Conservation (phyloP, 2,329 filamentous ascomycete genomes). For the Colletotrichum zoysiae region DNA sequence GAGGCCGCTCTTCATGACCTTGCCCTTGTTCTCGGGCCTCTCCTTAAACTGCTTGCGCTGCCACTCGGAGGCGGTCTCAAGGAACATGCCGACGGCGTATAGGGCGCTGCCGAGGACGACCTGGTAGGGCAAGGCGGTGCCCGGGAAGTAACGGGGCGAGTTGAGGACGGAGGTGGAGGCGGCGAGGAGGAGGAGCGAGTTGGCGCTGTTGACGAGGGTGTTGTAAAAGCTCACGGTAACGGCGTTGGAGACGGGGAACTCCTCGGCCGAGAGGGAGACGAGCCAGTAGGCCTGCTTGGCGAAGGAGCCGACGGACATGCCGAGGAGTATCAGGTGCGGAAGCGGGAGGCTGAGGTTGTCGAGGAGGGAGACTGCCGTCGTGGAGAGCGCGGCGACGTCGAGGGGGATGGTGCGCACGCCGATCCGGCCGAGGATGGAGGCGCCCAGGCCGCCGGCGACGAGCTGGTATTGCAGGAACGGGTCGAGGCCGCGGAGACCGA, state of each 20-base stretch:
- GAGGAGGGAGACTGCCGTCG: slow-evolving; percentile 48
- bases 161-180: slow-evolving; percentile 57
- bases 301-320: slow-evolving; percentile 64
- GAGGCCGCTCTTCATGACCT: slow-evolving; percentile 53
- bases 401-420: slow-evolving; percentile 59
- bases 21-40: slow-evolving; percentile 52
- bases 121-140: slow-evolving; percentile 44
- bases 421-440: slow-evolving; percentile 59
- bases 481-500: slow-evolving; percentile 54
- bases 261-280: slow-evolving; percentile 59
- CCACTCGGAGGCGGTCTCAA: slow-evolving; percentile 68
- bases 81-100: slow-evolving; percentile 64
- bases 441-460: slow-evolving; percentile 53
- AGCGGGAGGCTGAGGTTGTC: slow-evolving; percentile 62
- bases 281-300: slow-evolving; percentile 71
- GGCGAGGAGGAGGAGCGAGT: slow-evolving; percentile 66
- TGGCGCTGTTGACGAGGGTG: slow-evolving; percentile 65
- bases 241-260: slow-evolving; percentile 60
- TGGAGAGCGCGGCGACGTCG: slow-evolving; percentile 53
- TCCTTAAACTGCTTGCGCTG: slow-evolving; percentile 63
- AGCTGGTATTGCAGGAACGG: slow-evolving; percentile 51
- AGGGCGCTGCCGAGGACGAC: slow-evolving; percentile 62
- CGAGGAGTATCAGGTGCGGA: slow-evolving; percentile 63
- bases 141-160: slow-evolving; percentile 43
- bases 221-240: slow-evolving; percentile 64